Percentiles rank a stretch among this genome's conserved stretches.
Conservation (phyloP, 116 monocot species). For the Zostera marina region DNA sequence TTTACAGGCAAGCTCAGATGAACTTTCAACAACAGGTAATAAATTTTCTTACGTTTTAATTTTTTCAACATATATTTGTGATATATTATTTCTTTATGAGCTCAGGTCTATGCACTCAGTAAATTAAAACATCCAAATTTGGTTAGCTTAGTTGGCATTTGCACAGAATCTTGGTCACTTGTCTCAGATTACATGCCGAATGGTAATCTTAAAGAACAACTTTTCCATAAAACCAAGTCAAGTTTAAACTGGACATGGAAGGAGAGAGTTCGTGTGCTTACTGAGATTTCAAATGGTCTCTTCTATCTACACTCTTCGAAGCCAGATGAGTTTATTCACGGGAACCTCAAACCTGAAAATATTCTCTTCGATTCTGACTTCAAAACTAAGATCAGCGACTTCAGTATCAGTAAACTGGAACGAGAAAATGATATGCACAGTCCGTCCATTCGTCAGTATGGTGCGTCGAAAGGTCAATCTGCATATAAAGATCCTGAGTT, state of each 20-base stretch:
- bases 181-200: conserved; percentile 67
- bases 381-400: conserved; percentile 45
- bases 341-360: conserved; percentile 57
- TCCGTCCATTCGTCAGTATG: conserved; percentile 15
- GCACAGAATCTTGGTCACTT: conserved; percentile 51
- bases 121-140: conserved; percentile 68
- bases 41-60: not conserved
- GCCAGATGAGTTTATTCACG: conserved; percentile 59
- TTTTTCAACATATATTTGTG: too few relatives aligned
- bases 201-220: conserved; percentile 44
- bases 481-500: conserved; percentile 50
- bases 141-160: conserved; percentile 39
- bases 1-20: conserved; percentile 26
- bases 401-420: conserved; percentile 33
- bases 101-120: conserved; percentile 47
- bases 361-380: conserved; percentile 47
- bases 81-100: conserved; percentile 2
- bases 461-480: conserved; percentile 21
- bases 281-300: conserved; percentile 46
- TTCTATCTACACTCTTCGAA: conserved; percentile 60
- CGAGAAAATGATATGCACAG: conserved; percentile 14
- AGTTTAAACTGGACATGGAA: conserved; percentile 32
- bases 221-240: conserved; percentile 15
- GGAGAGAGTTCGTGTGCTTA: conserved; percentile 24
- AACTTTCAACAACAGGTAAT: conserved; percentile 70